Base-by-base conservation (phyloP, 1,139 yeast genomes). In the Pichiaceae sp. region DNA sequence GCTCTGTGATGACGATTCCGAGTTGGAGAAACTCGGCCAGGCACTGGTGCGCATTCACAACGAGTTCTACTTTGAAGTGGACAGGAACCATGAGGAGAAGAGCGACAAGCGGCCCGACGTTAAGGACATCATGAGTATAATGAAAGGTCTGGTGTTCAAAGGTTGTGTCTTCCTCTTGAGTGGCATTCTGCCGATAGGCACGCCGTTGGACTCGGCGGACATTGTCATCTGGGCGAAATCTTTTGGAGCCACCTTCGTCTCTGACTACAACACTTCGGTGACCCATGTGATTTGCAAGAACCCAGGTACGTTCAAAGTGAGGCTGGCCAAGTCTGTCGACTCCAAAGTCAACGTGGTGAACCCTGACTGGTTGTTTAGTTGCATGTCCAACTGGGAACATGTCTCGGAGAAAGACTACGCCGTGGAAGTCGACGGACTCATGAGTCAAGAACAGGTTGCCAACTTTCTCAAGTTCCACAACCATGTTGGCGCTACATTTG, bases 201-300 rank as follows among this genome's bases (percentile, higher is more conserved):
- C 79, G 5, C 72, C 77, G 41, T 62, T 84, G 16, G 79, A 81
- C 38, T 62, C 70, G 34, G 84, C 85, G 16, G 96, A 86, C 55
- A 84, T 91, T 35, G 96, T 89, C 2, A 76, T 80, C 20, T 89
- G 97, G 96, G 83, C 91, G 15, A 73, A 75, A 39, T 85, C 89
- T 42, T 91, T 91, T 66, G 98, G 98, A 0, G 97, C 95, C 0
- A 68, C 68, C 5, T 89, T 91, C 8, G 83, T 83, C 1, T 70
- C 78, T 16, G 89, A 85, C 43, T 79, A 84, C 19, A 69, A 72
- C 35, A 75, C 78, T 15, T 66, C 74, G 3, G 91, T 94, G 2
- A 93, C 98, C 0, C 98, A 91, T 59, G 85, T 93, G 4, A 78
- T 91, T 19, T 86, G 96, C 33, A 69, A 69, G 42, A 82, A 79